These are phyloP conservation scores for Pulveroboletus sp. DNA, from an alignment of 768 basidiomycete species.

Conservation along the genomic window DNA sequence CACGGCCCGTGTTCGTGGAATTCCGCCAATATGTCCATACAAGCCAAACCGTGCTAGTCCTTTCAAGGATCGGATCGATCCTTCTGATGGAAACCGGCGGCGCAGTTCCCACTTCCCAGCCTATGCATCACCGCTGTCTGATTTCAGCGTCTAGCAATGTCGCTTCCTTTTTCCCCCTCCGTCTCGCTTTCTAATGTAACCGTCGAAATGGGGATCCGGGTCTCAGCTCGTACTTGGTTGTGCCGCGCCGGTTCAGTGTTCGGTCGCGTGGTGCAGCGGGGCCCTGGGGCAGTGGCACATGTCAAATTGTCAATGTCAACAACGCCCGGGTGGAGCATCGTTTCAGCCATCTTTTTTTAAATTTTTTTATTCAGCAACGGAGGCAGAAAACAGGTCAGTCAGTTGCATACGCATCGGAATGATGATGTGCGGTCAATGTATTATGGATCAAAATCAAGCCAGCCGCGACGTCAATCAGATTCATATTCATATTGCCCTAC, in stretches of 20 bases:
- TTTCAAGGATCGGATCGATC: slow-evolving; percentile 26
- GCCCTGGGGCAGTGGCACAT: neutral
- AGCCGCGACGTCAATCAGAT: neutral
- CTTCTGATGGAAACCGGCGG: slow-evolving; percentile 32
- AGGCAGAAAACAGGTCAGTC: no score
- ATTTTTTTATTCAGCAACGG: neutral
- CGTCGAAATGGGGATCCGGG: slow-evolving; percentile 4
- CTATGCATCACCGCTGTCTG: slow-evolving; percentile 11
- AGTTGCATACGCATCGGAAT: slow-evolving; percentile 8
- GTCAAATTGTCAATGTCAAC: no score
- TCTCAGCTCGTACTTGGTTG: neutral
- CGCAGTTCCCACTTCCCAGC: neutral
- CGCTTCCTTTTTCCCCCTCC: neutral
- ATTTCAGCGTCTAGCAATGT: slow-evolving; percentile 5
- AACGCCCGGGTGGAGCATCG: neutral
- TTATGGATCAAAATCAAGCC: neutral
- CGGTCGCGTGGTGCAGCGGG: slow-evolving; percentile 1
- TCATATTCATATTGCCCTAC: neutral
- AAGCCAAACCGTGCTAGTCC: slow-evolving; percentile 13
- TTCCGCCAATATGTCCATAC: slow-evolving; percentile 12
- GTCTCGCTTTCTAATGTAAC: neutral
- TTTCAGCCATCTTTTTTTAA: slow-evolving; percentile 7
- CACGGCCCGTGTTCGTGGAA: neutral
- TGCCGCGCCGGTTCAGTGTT: neutral
- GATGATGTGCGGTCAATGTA: slow-evolving; percentile 1